These are phyloP conservation scores for Grifola frondosa DNA, from an alignment of 1,284 basidiomycete species.

Conservation along the genomic window DNA sequence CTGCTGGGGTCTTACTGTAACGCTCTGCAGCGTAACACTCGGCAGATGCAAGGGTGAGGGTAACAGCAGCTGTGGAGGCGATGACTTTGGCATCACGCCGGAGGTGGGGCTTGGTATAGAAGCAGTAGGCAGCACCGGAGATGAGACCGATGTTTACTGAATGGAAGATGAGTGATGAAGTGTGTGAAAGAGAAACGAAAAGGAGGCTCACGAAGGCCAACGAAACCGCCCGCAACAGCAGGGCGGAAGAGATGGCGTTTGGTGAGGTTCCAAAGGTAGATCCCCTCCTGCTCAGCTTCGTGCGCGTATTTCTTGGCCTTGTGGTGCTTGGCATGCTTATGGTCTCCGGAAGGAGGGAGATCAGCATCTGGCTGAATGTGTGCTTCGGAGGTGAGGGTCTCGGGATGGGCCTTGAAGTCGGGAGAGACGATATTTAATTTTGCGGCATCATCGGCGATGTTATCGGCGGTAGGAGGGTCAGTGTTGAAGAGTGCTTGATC, in stretches of 20 bases:
- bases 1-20: slow-evolving; percentile 60
- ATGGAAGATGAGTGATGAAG: neutral
- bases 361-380: slow-evolving; percentile 20
- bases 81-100: slow-evolving; percentile 60
- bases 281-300: slow-evolving; percentile 54
- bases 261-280: slow-evolving; percentile 53
- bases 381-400: slow-evolving; percentile 39
- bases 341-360: slow-evolving; percentile 9
- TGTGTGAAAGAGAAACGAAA: slow-evolving; percentile 2
- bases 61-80: slow-evolving; percentile 50
- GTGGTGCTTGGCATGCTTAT: slow-evolving; percentile 12
- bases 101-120: slow-evolving; percentile 66
- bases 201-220: slow-evolving; percentile 60
- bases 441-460: slow-evolving; percentile 45
- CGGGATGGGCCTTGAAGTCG: slow-evolving; percentile 49
- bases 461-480: slow-evolving; percentile 38
- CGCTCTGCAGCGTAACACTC: slow-evolving; percentile 68
- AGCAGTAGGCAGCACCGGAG: slow-evolving; percentile 59
- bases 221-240: slow-evolving; percentile 68
- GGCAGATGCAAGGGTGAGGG: slow-evolving; percentile 54
- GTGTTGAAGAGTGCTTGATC: slow-evolving; percentile 65
- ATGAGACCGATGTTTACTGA: slow-evolving; percentile 75
- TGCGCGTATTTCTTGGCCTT: slow-evolving; percentile 37
- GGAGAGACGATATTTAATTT: slow-evolving; percentile 56
- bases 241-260: slow-evolving; percentile 67